These are phyloP conservation scores for Murraya koenigii DNA, from an alignment of 345 rosid species.

Conservation along the genomic window DNA sequence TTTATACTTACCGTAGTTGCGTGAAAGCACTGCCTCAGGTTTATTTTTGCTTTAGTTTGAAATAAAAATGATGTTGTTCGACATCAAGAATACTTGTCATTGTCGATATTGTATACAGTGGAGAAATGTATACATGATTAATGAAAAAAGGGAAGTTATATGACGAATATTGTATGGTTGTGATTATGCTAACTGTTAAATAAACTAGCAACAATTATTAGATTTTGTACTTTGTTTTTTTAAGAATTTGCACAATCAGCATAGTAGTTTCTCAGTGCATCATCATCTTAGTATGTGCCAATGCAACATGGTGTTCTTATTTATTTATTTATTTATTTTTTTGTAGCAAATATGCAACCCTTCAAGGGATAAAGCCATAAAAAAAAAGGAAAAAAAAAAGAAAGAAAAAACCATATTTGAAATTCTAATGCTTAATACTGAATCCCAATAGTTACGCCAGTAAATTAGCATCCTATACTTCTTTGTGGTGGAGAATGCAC, in stretches of 20 bases:
- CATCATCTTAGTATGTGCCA: neutral
- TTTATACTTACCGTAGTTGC: constrained; percentile 95
- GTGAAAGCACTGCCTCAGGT: constrained; percentile 99
- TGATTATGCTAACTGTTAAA: neutral
- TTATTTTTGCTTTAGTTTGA: constrained; percentile 2
- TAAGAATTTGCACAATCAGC: neutral
- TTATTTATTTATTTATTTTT: too few species aligned
- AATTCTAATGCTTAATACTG: neutral
- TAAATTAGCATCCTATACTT: neutral
- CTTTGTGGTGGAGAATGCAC: neutral
- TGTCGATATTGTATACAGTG: neutral
- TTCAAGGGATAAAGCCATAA: neutral
- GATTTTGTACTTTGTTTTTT: neutral
- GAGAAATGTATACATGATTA: neutral
- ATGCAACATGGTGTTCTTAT: neutral
- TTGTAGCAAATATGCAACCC: neutral
- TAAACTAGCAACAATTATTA: neutral
- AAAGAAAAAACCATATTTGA: neutral
- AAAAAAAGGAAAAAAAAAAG: too few species aligned
- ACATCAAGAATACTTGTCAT: neutral
- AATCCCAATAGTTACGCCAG: neutral
- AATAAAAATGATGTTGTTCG: neutral
- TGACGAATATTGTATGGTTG: neutral
- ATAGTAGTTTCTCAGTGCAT: neutral
- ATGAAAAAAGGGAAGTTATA: neutral